phyloP scores from a whole-genome alignment of 371 early-diverging fungal genomes.

The Mortierella sp. region DNA sequence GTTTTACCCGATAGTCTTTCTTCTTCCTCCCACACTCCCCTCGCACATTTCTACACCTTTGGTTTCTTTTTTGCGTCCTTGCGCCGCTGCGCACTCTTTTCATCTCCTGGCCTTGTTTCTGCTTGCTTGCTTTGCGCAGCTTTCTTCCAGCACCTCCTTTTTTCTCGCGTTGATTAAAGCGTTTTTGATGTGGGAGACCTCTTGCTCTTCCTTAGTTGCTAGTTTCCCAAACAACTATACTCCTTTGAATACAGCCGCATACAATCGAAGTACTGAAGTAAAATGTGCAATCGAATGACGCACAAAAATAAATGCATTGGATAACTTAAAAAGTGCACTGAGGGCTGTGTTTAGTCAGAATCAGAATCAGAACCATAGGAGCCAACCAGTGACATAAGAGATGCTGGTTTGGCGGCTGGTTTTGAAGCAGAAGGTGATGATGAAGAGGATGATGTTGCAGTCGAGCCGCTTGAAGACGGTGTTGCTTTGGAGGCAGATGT shows the following conservation, averaged over 20 bases:
- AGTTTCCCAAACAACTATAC: too few species aligned
- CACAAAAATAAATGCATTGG: too few species aligned
- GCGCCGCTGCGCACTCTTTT: conserved; percentile 6
- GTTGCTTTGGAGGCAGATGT: conserved; percentile 5
- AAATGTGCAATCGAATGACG: background rate
- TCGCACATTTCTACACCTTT: background rate
- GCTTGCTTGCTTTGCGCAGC: background rate
- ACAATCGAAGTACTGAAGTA: too few species aligned
- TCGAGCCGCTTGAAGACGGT: background rate
- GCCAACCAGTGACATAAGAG: conserved; percentile 42
- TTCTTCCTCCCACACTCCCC: background rate
- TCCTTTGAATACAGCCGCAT: background rate
- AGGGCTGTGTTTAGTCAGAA: conserved; percentile 23
- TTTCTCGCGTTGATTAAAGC: background rate
- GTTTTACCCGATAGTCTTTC: conserved; percentile 41
- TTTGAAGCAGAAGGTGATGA: conserved; percentile 8
- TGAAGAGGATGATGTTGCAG: conserved; percentile 3
- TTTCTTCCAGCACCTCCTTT: background rate
- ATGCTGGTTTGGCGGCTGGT: conserved; percentile 29
- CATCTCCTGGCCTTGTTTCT: background rate
- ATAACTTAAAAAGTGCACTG: too few species aligned
- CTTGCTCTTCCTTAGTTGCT: too few species aligned
- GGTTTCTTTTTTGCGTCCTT: conserved; percentile 6
- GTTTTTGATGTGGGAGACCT: background rate
- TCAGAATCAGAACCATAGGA: conserved; percentile 51